Base-by-base conservation (phyloP, 2,329 filamentous ascomycete genomes). In the Colletotrichum sp. region DNA sequence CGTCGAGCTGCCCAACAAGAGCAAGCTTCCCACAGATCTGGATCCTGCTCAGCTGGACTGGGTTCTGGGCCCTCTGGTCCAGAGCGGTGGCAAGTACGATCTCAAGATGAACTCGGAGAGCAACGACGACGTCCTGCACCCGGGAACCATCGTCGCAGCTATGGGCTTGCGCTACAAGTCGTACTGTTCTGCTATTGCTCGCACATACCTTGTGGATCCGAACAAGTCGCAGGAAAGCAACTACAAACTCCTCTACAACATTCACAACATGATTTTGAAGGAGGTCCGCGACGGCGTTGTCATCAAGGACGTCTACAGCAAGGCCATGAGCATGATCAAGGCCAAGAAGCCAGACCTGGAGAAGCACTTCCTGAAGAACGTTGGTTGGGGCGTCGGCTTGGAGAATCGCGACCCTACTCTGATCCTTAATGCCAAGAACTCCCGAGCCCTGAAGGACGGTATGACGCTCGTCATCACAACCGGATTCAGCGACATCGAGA, bases 21-120 rank as follows among this genome's bases (percentile, higher is more conserved):
- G 90, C 75, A 98, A 96, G 85, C 90, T 98, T 69, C 95, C 96
- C 2, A 89, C 92, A 18, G 96, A 98, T 81, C 96, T 99, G 80
- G 97, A 99, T 83, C 89, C 95, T 4, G 88, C 93, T 77, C 95
- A 98, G 82, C 92, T 99, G 71, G 97, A 99, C 85, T 99, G 97
- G 96, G 95, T 95, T 57, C 92, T 98, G 75, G 95, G 95, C 6
- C 96, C 96, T 3, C 93, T 96, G 2, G 94, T 99, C 63, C 96
- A 99, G 87, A 99, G 96, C 82, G 97, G 98, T 80, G 97, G 97
- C 80, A 96, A 95, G 81, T 99, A 98, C 83, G 98, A 99, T 81
- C 88, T 99, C 34, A 95, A 94, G 81, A 94, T 98, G 81, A 91
- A 91, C 13, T 90, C 92, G 3, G 94, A 96, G 75, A 92, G 96